phyloP scores from a whole-genome alignment of 2,329 filamentous ascomycete species.

The Exophiala alcalophila region DNA sequence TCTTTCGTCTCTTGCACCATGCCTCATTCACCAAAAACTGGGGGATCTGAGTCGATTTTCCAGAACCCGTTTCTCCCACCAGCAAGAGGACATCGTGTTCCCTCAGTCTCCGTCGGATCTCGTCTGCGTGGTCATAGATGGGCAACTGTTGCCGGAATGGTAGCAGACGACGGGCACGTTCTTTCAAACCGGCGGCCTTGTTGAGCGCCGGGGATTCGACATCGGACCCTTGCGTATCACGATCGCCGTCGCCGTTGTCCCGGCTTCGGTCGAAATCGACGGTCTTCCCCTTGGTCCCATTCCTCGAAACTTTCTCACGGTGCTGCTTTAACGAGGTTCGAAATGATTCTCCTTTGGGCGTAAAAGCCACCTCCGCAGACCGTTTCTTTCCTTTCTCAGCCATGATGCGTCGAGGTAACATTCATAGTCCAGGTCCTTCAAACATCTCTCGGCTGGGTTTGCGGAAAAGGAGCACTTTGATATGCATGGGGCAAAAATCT shows the following conservation, averaged over 20 bases:
- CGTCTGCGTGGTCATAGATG: slow-evolving; percentile 71
- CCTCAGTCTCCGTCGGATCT: slow-evolving; percentile 64
- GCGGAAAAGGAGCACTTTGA: too few relatives aligned
- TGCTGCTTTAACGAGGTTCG: not conserved
- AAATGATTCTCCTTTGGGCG: not conserved
- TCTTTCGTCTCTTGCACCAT: slow-evolving; percentile 63
- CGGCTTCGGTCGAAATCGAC: slow-evolving; percentile 9
- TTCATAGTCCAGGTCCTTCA: too few relatives aligned
- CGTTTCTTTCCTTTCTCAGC: not conserved
- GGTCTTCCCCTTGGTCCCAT: not conserved
- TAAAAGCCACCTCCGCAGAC: not conserved
- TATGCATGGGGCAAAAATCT: too few relatives aligned
- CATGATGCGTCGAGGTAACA: too few relatives aligned
- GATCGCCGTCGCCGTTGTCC: not conserved
- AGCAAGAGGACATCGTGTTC: slow-evolving; percentile 74
- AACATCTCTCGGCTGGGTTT: too few relatives aligned
- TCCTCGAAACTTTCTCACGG: not conserved
- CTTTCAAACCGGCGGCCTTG: slow-evolving; percentile 33
- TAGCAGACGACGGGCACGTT: slow-evolving; percentile 49
- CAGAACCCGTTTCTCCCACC: slow-evolving; percentile 90
- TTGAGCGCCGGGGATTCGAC: too few relatives aligned
- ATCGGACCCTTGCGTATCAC: not conserved
- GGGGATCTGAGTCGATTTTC: slow-evolving; percentile 94
- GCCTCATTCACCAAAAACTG: slow-evolving; percentile 78
- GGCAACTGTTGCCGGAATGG: slow-evolving; percentile 66